Conservation (phyloP, 768 basidiomycete species). For the Amanita muscaria region DNA sequence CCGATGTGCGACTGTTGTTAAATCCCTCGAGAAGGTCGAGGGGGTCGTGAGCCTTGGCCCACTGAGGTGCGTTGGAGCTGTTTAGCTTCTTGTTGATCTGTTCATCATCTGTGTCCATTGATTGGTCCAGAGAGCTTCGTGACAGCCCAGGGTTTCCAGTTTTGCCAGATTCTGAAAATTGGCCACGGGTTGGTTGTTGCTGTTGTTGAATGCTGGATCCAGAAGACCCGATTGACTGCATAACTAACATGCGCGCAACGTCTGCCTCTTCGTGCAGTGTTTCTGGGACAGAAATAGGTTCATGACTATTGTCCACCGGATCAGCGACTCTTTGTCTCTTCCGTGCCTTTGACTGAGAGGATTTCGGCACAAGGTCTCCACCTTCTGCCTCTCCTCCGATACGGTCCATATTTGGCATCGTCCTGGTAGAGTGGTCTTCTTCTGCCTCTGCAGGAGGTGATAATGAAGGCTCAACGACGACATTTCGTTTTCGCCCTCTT, state of each 20-base stretch:
- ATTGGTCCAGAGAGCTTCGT: no score
- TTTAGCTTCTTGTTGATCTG: conserved; percentile 1
- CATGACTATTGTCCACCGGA: neutral
- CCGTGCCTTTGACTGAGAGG: neutral
- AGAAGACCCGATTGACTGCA: conserved; percentile 9
- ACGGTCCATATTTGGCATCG: no score
- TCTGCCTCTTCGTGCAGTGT: conserved; percentile 20
- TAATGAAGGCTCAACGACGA: no score
- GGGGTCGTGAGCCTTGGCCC: neutral
- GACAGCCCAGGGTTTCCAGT: neutral
- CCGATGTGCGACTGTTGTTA: neutral
- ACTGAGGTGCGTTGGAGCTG: no score
- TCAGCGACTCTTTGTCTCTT: neutral
- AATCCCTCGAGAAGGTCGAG: neutral
- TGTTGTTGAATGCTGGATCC: neutral
- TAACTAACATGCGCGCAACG: conserved; percentile 20
- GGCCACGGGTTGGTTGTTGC: neutral
- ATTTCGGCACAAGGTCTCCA: no score
- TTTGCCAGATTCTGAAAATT: neutral
- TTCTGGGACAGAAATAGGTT: conserved; percentile 9
- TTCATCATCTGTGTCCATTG: conserved; percentile 1
- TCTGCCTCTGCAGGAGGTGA: no score
- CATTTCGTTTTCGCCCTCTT: no score
- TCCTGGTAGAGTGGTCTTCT: no score
- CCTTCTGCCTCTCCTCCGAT: no score